Evolutionary conservation across 345 rosid species (phyloP), one percentile per base, ranked within the genome.

Genomic region (Gossypium bickii): DNA sequence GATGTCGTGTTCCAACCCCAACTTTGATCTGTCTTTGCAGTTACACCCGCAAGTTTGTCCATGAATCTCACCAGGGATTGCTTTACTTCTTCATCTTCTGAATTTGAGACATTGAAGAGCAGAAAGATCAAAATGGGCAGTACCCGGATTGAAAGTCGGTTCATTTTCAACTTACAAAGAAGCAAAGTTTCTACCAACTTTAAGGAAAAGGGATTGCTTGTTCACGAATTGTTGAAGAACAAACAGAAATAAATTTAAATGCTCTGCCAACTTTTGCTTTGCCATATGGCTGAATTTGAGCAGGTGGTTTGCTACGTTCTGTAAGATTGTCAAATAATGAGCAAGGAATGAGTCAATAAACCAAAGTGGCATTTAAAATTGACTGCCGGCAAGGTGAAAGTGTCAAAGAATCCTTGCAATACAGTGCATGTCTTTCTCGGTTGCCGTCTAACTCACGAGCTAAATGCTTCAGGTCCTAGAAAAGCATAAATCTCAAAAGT

Each of bases 1-100:
- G 88, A 84, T 74, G 74, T 77, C 38, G 29, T 38, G 80, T 78
- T 82, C 92, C 94, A 90, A 18, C 88, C 92, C 83, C 82, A 85
- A 8, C 38, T 78, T 4, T 9, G 43, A 22, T 62, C 78, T 17
- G 65, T 75, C 9, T 24, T 64, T 12, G 20, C 73, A 64, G 69
- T 83, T 24, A 77, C 87, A 20, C 67, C 78, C 5, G 90, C 81
- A 49, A 90, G 85, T 27, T 79, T 80, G 18, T 71, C 80, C 85
- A 86, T 80, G 85, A 90, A 88, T 58, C 51, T 71, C 38, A 88
- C 78, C 55, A 88, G 69, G 5, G 87, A 79, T 15, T 52, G 59
- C 78, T 63, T 84, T 77, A 83, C 85, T 44, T 59, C 17, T 12
- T 76, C 77, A 18, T 84, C 83, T 27, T 78, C 86, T 18, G 86